Conservation (phyloP, 2,329 filamentous ascomycete species). For the Trichoderma afroharzianum region DNA sequence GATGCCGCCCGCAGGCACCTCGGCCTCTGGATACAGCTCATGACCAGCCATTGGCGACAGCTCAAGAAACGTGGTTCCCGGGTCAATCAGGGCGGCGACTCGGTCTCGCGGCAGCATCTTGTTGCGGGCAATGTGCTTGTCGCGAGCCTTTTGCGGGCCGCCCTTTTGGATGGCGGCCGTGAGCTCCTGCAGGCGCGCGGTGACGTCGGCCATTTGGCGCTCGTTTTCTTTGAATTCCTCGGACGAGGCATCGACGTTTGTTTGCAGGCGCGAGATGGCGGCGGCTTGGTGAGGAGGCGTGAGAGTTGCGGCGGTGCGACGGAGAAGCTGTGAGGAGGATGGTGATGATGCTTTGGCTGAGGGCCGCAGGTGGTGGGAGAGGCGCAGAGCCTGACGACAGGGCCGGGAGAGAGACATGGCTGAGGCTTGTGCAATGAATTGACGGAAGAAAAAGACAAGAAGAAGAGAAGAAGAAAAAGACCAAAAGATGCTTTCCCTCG, state of each 20-base stretch:
- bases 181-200: constrained; percentile 64
- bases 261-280: constrained; percentile 76
- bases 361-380: constrained; percentile 32
- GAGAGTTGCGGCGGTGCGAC: constrained; percentile 64
- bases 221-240: constrained; percentile 79
- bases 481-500: too few species aligned
- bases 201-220: constrained; percentile 69
- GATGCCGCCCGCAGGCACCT: constrained; percentile 85
- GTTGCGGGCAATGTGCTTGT: constrained; percentile 81
- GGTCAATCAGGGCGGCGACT: constrained; percentile 81
- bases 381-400: constrained; percentile 44
- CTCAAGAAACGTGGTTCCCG: constrained; percentile 86
- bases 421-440: not conserved
- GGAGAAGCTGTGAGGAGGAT: not conserved
- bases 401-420: constrained; percentile 47
- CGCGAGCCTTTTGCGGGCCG: constrained; percentile 74
- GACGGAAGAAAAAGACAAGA: not conserved
- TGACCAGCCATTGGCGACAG: constrained; percentile 89
- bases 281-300: constrained; percentile 76
- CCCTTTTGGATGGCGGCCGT: constrained; percentile 70
- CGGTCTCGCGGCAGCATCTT: constrained; percentile 95
- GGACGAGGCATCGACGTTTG: constrained; percentile 71
- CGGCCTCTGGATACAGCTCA: constrained; percentile 79
- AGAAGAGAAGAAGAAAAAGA: not conserved
- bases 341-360: constrained; percentile 21